Evolutionary conservation across 2,329 filamentous ascomycete genomes (phyloP).

Genomic region (Aspergillus carbonarius): DNA sequence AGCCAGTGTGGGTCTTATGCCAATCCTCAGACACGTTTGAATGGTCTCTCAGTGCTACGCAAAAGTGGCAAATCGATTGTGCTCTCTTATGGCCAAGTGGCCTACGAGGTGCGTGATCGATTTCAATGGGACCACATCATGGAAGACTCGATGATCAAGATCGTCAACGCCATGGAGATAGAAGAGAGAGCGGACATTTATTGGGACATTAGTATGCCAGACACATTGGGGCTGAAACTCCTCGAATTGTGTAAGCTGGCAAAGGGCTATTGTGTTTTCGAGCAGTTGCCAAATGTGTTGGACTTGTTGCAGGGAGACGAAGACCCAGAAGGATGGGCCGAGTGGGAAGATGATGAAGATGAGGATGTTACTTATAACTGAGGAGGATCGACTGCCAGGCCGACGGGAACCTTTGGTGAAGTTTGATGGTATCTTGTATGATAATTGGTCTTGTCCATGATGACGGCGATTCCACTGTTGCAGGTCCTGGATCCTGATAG

Average conservation of each 20-base stretch:
- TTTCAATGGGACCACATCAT: slow-evolving; percentile 10
- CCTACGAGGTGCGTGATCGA: slow-evolving; percentile 14
- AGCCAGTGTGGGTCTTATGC: slow-evolving; percentile 3
- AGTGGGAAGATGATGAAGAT: not conserved
- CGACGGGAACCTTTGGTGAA: no score
- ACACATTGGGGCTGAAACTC: slow-evolving; percentile 10
- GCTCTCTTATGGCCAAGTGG: slow-evolving; percentile 10
- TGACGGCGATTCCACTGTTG: no score
- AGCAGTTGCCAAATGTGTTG: not conserved
- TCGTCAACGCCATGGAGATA: slow-evolving; percentile 10
- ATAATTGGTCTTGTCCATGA: no score
- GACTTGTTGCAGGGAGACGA: not conserved
- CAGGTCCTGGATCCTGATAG: no score
- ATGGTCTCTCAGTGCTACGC: slow-evolving; percentile 18
- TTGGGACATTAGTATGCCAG: not conserved
- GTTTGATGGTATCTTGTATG: no score
- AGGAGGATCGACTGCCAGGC: no score
- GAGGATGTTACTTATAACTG: not conserved
- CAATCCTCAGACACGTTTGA: slow-evolving; percentile 11
- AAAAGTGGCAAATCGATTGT: slow-evolving; percentile 22
- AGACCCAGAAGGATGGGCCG: not conserved
- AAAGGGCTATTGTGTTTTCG: not conserved
- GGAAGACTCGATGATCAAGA: slow-evolving; percentile 15
- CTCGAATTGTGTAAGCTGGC: slow-evolving; percentile 11
- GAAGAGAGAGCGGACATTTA: slow-evolving; percentile 7